Base-by-base conservation (phyloP, 345 rosid genomes). In the Hibiscus trionum region DNA sequence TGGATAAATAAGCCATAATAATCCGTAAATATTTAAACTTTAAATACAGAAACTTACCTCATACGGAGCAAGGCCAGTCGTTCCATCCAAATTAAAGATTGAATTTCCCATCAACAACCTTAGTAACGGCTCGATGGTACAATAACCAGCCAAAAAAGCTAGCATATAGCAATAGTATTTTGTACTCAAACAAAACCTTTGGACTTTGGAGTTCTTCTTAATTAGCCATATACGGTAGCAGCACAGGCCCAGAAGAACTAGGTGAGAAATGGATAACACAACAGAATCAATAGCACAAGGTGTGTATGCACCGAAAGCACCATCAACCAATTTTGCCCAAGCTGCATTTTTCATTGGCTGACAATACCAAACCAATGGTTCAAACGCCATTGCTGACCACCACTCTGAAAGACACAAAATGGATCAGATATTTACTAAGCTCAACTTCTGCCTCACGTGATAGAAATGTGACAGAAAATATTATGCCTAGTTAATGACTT, bases 341-440 rank as follows among this genome's bases (percentile, higher is more conserved):
- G 83, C 67, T 47, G 92, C 93, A 58, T 85, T 77, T 17, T 81
- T 69, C 80, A 77, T 79, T n/a, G 98, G 98, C 49, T 73, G 82
- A 73, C 98, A 94, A 46, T 86, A 91, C 98, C 97, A 94, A 73
- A 39, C 80, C 82, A 90, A 72, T 2, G 88, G 91, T 73, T 77
- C 76, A 75, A 87, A 84, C 1, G 78, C 95, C 97, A 91, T 94
- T 39, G 55, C 63, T 58, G 17, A 47, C 37, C 74, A 75, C 73
- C 72, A 66, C 69, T 42, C 80, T 75, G 68, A 56, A 71, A 35
- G 29, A 29, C 49, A 62, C 62, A 55, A 7, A 67, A 67, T 26
- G 4, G 11, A 52, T 79, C 10, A 50, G 27, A 62, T n/a, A 14
- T 62, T 59, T 60, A 7, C 62, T 33, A 17, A 42, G 47, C 33